Base-by-base conservation (phyloP, 139 green algal genomes). In the Chlorella vulgaris region DNA sequence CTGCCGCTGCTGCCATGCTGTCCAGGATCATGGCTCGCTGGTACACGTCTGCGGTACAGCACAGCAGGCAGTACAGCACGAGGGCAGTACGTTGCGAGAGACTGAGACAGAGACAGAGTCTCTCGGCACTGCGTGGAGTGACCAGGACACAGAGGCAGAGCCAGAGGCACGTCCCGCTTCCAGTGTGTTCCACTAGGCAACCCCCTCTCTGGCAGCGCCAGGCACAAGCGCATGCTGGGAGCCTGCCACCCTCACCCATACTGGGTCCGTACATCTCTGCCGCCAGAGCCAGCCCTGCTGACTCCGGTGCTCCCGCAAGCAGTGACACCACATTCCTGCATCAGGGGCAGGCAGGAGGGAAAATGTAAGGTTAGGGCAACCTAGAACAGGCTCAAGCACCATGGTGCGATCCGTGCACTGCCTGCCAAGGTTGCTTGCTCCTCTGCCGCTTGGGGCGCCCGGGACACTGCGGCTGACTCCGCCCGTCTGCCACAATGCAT, bases 11-110 rank as follows among this genome's bases (percentile, higher is more conserved):
- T 18, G 81, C 69, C 71, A 96, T 81, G 13, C 84, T 68, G 42
- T 96, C 91, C 66, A 97, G 78, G 2, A 96, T 80, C 53, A 93
- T 78, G 1, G 51, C 71, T 18, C 71, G 71, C 71, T 78, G 71
- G 51, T 68, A 67, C 50, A 78, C 71, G 28, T 78, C 71, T 78
- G 71, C 36, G 18, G n/a, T 24, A 70, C 18, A 28, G 69, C 5
- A 21, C 28, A 40, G 7, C 13, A 62, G 42, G 69, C 38, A 77
- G 31, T 24, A 10, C 2, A 47, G 61, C 2, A 28, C 3, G 26
- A 68, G 3, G 61, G 3, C 2, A 68, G 29, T 36, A 6, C 10
- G 13, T 2, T 15, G 3, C 3, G 29, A 24, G 22, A 62, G 53
- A 4, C 6, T 22, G 53, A 3, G 70, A n/a, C n/a, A n/a, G n/a